phyloP scores from a whole-genome alignment of 2,329 filamentous ascomycete species.

The Elsinoe fawcettii region DNA sequence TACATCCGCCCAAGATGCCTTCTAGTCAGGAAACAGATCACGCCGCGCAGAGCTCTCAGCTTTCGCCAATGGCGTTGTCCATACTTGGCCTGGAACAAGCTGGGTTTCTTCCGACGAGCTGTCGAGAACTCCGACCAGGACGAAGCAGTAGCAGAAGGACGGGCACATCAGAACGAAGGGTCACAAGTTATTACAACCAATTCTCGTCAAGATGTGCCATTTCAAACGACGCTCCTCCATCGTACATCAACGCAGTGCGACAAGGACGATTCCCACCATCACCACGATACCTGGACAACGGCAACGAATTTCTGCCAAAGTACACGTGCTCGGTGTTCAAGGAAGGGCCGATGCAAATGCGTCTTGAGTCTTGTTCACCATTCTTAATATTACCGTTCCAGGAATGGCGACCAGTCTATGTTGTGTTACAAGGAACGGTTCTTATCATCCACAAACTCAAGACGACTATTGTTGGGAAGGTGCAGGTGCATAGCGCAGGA shows the following conservation, averaged over 20 bases:
- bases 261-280: constrained; percentile 18
- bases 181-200: constrained; percentile 28
- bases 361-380: constrained; percentile 29
- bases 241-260: constrained; percentile 24
- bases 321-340: constrained; percentile 29
- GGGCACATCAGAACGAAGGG: not conserved
- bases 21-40: not conserved
- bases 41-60: constrained; percentile 12
- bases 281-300: constrained; percentile 18
- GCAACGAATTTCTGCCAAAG: constrained; percentile 25
- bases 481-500: constrained; percentile 41
- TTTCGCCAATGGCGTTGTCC: constrained; percentile 17
- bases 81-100: constrained; percentile 17
- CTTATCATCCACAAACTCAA: constrained; percentile 59
- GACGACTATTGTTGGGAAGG: constrained; percentile 40
- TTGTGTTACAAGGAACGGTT: constrained; percentile 59
- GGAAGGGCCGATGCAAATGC: constrained; percentile 27
- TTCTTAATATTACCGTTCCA: constrained; percentile 24
- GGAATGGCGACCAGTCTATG: constrained; percentile 43
- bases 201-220: constrained; percentile 29
- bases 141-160: constrained; percentile 2
- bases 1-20: not conserved
- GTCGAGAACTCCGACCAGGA: constrained; percentile 1
- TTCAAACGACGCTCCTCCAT: constrained; percentile 27
- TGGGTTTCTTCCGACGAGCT: not conserved